Evolutionary conservation across 176 grass and related monocot genomes (phyloP), one percentile per base, ranked within the genome.

Genomic region (Oryza meridionalis): DNA sequence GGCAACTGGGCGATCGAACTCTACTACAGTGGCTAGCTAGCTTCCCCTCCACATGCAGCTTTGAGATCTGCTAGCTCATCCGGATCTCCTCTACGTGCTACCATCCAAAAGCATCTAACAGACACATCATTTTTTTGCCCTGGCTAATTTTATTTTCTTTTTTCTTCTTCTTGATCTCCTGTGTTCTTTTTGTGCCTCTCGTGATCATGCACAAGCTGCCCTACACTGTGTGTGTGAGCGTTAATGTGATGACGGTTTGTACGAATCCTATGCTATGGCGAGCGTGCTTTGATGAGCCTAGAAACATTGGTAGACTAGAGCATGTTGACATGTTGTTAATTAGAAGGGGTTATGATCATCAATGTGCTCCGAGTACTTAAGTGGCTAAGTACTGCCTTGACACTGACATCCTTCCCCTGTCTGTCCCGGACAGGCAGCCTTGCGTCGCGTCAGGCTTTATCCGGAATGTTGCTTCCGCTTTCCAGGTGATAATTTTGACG

Each of bases 31-130:
- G 21, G 42, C 21, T 62, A 62, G 58, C 75, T 66, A 40, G 38
- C 38, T 40, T 4, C 42, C 86, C 80, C 81, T 31, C 46, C 80
- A 75, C 70, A 80, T 62, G 87, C 69, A 84, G 10, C 61, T 61
- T 80, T 25, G 71, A 86, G 84, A 86, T 90, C 59, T 78, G 88
- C 74, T 78, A 69, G 37, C 88, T 86, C 83, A 86, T 37, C 67
- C 73, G 14, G 79, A 90, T 82, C 83, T 86, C 79, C 79, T 78
- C 55, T 73, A 46, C 73, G 37, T 78, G 70, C 82, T 69, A 84
- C 3, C 81, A 88, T 69, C 69, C 87, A 69, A 75, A 80, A 84
- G 64, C 77, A 80, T 74, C 69, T 37, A 69, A 81, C 65, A 24
- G 82, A 85, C 64, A 43, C 71, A 85, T 70, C 65, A 8, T 81